Evolutionary conservation across 495 filamentous ascomycete species (phyloP), one percentile per base, ranked within the genome.

Genomic region (Penicillium taxi): DNA sequence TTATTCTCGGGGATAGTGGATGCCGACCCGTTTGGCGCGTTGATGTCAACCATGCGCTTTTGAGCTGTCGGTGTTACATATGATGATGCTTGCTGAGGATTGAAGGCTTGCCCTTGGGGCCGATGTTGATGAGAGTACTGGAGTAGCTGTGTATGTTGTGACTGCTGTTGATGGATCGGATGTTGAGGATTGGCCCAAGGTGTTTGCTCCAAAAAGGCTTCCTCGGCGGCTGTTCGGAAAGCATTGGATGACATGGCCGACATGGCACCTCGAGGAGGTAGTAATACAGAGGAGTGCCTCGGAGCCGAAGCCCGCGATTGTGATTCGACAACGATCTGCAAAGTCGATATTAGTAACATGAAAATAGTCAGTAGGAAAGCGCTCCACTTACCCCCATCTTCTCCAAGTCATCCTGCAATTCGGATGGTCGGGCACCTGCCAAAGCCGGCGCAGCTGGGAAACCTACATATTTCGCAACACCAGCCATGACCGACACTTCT

Each of bases 391-490:
- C 91, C 30, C 78, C 82, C 73, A 98, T 95, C 42, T 78, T 82
- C 53, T 86, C 80, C 24, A 96, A 65, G 61, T 98, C 91, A 33
- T 86, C 82, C 23, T 94, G 84, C 16, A 87, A 61, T 42, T 94
- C 86, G 12, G 77, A 67, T 7, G 75, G 67, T 9, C 84, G 77
- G 13, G 80, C 83, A 16, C 80, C 73, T 17, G 71, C 62, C 44
- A 98, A 77, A 8, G 80, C 70, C 13, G 91, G 91, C n/a, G 90
- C 90, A 21, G 90, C 90, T 18, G 91, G 91, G 60, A 96, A 96
- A 15, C 91, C 91, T 34, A 93, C 76, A 59, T 95, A 85, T 57
- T 94, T 95, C 5, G 88, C 86, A 38, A 96, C 73, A 13, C 91
- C 90, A 6, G 87, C 80, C 38, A 98, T 72, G 9, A 95, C 73